Evolutionary conservation across 352 stramenopile genomes (phyloP).

Genomic region (Globisporangium sylvaticum): DNA sequence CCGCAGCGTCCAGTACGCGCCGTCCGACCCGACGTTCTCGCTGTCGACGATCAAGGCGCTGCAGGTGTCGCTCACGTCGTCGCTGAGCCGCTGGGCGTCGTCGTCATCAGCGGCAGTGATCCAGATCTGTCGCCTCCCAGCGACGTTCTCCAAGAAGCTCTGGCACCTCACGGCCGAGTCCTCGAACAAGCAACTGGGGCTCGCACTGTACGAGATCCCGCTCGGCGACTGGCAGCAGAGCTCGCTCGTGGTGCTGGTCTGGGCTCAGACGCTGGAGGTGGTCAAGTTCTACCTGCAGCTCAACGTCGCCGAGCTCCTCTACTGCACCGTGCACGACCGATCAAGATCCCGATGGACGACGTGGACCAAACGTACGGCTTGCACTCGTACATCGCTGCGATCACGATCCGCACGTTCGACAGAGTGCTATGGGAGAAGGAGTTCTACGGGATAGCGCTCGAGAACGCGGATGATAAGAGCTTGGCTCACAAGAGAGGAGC

Average conservation of each 20-base stretch:
- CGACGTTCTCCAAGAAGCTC: constrained; percentile 16
- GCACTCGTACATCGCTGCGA: constrained; percentile 41
- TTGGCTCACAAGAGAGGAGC: background rate
- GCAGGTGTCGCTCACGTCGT: constrained; percentile 20
- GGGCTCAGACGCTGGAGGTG: constrained; percentile 38
- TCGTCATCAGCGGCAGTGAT: background rate
- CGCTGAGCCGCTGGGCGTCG: constrained; percentile 9
- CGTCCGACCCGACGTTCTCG: constrained; percentile 22
- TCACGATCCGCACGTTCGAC: constrained; percentile 42
- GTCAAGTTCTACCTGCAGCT: constrained; percentile 45
- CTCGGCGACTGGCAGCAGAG: constrained; percentile 36
- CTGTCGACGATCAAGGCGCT: constrained; percentile 27
- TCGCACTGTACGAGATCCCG: constrained; percentile 50
- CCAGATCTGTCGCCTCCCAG: constrained; percentile 8
- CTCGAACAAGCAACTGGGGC: constrained; percentile 31
- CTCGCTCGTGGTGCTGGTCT: constrained; percentile 49
- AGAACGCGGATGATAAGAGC: background rate
- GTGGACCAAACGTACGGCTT: constrained; percentile 38
- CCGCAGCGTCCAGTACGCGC: constrained; percentile 26
- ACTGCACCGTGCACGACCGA: constrained; percentile 29
- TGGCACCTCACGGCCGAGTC: constrained; percentile 37
- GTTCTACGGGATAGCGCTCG: constrained; percentile 40
- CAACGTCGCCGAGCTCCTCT: constrained; percentile 42
- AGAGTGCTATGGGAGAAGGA: constrained; percentile 50
- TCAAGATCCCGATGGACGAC: constrained; percentile 32